Conservation (phyloP, 306 rosid species). For the Cercis canadensis region DNA sequence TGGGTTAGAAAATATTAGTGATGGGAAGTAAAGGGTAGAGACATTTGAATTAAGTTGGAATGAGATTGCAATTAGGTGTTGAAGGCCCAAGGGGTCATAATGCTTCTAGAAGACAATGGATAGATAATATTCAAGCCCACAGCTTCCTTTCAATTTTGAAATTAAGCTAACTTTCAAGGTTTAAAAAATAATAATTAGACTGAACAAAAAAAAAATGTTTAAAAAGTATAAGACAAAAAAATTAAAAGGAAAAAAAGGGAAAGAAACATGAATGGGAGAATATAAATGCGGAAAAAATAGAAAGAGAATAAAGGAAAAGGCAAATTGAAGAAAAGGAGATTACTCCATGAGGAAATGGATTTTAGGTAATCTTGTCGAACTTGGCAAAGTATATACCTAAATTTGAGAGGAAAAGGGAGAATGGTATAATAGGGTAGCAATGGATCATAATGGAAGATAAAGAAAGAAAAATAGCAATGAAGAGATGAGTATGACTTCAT, state of each 20-base stretch:
- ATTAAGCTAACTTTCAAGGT: neutral
- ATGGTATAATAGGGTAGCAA: neutral
- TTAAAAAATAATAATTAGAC: no score
- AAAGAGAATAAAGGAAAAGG: neutral
- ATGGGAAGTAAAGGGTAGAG: no score
- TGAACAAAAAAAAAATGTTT: neutral
- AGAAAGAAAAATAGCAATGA: no score
- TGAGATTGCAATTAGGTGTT: neutral
- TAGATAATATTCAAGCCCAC: conserved; percentile 1
- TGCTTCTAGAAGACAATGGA: neutral
- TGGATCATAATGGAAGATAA: neutral
- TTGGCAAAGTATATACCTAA: conserved; percentile 26
- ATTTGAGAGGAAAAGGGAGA: neutral
- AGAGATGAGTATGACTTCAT: no score
- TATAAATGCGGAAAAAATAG: neutral
- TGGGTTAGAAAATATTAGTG: no score
- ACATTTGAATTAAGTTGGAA: neutral
- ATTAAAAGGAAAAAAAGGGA: neutral
- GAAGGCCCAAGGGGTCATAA: conserved; percentile 19
- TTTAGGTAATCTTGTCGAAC: neutral
- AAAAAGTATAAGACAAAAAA: neutral
- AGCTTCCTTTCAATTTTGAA: neutral
- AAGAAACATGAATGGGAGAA: neutral
- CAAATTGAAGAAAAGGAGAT: neutral
- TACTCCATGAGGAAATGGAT: neutral